Evolutionary conservation across 163 green algal species (phyloP).

Genomic region (Trebouxiophyceae sp.): DNA sequence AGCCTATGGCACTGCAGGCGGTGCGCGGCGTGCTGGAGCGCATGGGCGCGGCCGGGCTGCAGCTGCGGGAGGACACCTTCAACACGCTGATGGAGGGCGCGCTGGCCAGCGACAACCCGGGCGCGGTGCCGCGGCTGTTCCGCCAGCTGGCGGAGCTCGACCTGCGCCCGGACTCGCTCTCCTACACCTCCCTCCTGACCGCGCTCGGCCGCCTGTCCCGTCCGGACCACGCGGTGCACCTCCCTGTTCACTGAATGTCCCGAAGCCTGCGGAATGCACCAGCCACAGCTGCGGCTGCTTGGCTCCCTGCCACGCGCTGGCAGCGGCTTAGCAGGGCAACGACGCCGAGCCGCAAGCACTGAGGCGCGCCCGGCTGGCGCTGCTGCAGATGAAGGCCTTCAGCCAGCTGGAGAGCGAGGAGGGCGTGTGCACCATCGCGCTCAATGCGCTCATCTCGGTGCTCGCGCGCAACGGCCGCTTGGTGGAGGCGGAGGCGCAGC

Average conservation of each 20-base stretch:
- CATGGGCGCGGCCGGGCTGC: constrained; percentile 27
- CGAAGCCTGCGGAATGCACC: too few species aligned
- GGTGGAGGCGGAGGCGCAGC: constrained; percentile 21
- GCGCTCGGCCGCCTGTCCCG: constrained; percentile 10
- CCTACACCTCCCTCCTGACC: constrained; percentile 35
- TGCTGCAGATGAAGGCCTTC: constrained; percentile 12
- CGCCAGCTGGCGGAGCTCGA: constrained; percentile 12
- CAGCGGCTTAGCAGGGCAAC: too few species aligned
- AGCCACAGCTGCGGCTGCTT: too few species aligned
- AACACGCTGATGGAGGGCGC: constrained; percentile 44
- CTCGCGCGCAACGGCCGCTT: constrained; percentile 25
- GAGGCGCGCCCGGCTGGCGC: neutral
- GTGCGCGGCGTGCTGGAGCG: constrained; percentile 20
- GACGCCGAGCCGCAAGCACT: too few species aligned
- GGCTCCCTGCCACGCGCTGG: too few species aligned
- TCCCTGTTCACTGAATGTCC: neutral
- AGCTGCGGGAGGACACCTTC: constrained; percentile 34
- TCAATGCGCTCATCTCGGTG: constrained; percentile 25
- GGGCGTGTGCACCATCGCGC: constrained; percentile 18
- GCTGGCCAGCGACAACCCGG: constrained; percentile 6
- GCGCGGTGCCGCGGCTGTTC: constrained; percentile 23
- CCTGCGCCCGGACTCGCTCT: constrained; percentile 26
- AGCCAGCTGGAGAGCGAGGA: constrained; percentile 16
- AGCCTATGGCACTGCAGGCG: constrained; percentile 11
- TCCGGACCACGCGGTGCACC: constrained; percentile 4